Evolutionary conservation across 1,139 yeast species (phyloP), one percentile per base, ranked within the genome.

Genomic region (Hansenula sp.): DNA sequence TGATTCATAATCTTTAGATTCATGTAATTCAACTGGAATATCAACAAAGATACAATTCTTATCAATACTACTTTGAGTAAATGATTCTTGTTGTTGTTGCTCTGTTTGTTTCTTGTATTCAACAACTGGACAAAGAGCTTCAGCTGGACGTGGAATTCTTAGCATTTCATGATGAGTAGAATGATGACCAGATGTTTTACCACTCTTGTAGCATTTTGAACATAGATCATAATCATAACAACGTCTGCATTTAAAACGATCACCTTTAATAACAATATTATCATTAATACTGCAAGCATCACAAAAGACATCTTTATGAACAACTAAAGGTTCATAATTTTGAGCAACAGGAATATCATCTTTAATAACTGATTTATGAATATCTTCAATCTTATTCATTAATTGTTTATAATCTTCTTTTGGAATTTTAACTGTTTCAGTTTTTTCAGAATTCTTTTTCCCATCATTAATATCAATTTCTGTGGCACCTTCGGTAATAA

Each of bases 211-310:
- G 55, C 87, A 80, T 2, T 49, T 38, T 28, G 68, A 64, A 53
- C 88, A 81, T 43, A 79, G 62, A 51, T 80, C 85, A 57, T 65
- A 79, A 50, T 80, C 73, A 4, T 53, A 45, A 53, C 88, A 81
- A 26, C 71, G 70, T 39, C 71, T 48, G 54, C 88, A 81, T 41
- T 70, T 68, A 60, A 65, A 80, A 47, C 86, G 68, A 13, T 55
- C 50, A 1, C 86, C 86, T 21, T 38, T 51, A 37, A 79, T 43
- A 47, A 38, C 60, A 17, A n/a, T 45, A 64, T 42, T 51, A 11
- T 6, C 9, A 9, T 28, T 29, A 11, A n/a, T 7, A 14, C 43
- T 55, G 49, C 82, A 77, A 22, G 59, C 58, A 49, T 77, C 81
- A 51, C 82, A 77, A 32, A 44, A 34, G n/a, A 62, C 46, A n/a